phyloP scores from a whole-genome alignment of 139 green algal species.

The Chlorella sp. region DNA sequence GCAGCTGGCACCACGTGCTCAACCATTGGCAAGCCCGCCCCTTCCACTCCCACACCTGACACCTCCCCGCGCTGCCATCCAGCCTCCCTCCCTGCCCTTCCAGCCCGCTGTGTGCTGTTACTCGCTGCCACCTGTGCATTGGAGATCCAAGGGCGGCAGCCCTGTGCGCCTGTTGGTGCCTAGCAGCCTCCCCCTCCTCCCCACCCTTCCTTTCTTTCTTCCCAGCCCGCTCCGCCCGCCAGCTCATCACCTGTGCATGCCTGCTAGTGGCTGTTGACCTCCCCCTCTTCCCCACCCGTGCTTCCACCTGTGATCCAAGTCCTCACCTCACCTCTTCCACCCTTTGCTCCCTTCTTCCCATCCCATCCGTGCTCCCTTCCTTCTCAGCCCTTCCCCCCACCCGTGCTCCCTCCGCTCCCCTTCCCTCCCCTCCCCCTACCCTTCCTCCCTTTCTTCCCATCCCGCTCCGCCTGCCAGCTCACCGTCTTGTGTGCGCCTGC shows the following conservation, averaged over 20 bases:
- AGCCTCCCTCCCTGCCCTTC: background rate
- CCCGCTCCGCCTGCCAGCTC: no score
- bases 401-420: background rate
- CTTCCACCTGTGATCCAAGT: no score
- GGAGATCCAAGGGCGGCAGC: no score
- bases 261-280: no score
- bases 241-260: slow-evolving; percentile 7
- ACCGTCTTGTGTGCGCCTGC: no score
- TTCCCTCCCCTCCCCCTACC: background rate
- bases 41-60: background rate
- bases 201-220: background rate
- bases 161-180: no score
- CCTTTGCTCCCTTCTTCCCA: background rate
- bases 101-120: no score
- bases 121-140: background rate
- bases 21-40: no score
- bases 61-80: background rate
- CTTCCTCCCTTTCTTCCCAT: background rate
- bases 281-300: background rate
- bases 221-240: background rate
- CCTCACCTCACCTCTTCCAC: background rate
- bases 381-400: background rate
- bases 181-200: no score
- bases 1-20: background rate
- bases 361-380: no score